phyloP scores from a whole-genome alignment of 2,329 filamentous ascomycete genomes.

The Alternaria brassicicola region DNA sequence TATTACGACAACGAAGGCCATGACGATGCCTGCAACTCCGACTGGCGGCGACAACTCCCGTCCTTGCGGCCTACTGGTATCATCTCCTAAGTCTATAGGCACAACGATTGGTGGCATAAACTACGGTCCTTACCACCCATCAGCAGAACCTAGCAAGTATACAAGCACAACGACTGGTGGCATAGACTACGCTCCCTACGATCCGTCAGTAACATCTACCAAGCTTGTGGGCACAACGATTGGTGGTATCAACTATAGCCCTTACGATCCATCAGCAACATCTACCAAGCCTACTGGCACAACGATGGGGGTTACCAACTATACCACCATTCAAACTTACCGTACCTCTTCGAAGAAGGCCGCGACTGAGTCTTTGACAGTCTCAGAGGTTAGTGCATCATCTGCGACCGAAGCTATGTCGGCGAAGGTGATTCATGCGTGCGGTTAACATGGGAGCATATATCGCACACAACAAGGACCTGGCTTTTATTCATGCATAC shows the following conservation, averaged over 20 bases:
- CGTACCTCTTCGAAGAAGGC: background rate
- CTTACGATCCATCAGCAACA: background rate
- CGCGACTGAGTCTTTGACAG: too few relatives aligned
- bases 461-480: background rate
- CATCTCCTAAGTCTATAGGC: background rate
- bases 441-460: background rate
- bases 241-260: background rate
- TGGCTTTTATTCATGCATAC: background rate
- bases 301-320: background rate
- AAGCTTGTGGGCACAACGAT: background rate
- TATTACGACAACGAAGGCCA: background rate
- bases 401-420: background rate
- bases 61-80: background rate
- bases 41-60: background rate
- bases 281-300: background rate
- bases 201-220: background rate
- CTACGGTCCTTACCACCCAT: background rate
- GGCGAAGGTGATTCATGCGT: background rate
- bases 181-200: too few relatives aligned
- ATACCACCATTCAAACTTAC: background rate
- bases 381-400: background rate
- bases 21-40: background rate
- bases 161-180: background rate
- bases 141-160: background rate
- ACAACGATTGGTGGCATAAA: background rate